Evolutionary conservation across 2,329 filamentous ascomycete species (phyloP).

Genomic region (Pseudohalonectria lignicola): DNA sequence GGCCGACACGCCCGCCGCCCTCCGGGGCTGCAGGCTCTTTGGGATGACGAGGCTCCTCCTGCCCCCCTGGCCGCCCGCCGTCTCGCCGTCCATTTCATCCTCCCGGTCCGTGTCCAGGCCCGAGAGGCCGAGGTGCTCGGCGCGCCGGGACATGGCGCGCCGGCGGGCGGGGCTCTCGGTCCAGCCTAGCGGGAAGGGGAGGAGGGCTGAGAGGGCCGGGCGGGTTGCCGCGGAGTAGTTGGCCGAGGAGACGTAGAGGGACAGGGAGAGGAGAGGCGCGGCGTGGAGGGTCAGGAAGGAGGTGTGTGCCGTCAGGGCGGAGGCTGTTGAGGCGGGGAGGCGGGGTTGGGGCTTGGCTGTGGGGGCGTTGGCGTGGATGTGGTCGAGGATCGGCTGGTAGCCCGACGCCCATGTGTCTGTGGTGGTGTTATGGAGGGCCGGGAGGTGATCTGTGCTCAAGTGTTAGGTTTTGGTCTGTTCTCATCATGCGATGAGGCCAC

Average conservation of each 20-base stretch:
- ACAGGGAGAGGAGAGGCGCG: slow-evolving; percentile 72
- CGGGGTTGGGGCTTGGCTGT: too few species aligned
- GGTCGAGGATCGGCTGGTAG: slow-evolving; percentile 48
- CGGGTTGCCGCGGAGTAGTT: slow-evolving; percentile 75
- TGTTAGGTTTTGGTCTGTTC: too few species aligned
- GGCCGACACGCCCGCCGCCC: slow-evolving; percentile 38
- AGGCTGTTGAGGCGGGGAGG: too few species aligned
- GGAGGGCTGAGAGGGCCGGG: slow-evolving; percentile 67
- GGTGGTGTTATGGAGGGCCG: slow-evolving; percentile 39
- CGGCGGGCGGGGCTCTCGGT: slow-evolving; percentile 67
- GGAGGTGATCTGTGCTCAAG: slow-evolving; percentile 37
- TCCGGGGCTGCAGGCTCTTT: slow-evolving; percentile 32
- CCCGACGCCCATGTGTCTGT: slow-evolving; percentile 44
- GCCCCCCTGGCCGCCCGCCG: slow-evolving; percentile 19
- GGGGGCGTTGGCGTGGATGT: slow-evolving; percentile 29
- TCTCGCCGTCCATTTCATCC: slow-evolving; percentile 14
- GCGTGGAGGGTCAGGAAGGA: slow-evolving; percentile 63
- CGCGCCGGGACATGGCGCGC: slow-evolving; percentile 56
- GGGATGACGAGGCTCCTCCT: slow-evolving; percentile 16
- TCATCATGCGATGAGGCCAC: too few species aligned
- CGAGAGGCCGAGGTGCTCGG: slow-evolving; percentile 58
- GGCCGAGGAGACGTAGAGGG: slow-evolving; percentile 78
- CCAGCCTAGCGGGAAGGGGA: slow-evolving; percentile 84
- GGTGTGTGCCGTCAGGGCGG: slow-evolving; percentile 39
- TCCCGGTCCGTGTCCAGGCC: slow-evolving; percentile 47